These are phyloP conservation scores for Alternaria incomplexa DNA, from an alignment of 2,329 filamentous ascomycete genomes.

Conservation along the genomic window DNA sequence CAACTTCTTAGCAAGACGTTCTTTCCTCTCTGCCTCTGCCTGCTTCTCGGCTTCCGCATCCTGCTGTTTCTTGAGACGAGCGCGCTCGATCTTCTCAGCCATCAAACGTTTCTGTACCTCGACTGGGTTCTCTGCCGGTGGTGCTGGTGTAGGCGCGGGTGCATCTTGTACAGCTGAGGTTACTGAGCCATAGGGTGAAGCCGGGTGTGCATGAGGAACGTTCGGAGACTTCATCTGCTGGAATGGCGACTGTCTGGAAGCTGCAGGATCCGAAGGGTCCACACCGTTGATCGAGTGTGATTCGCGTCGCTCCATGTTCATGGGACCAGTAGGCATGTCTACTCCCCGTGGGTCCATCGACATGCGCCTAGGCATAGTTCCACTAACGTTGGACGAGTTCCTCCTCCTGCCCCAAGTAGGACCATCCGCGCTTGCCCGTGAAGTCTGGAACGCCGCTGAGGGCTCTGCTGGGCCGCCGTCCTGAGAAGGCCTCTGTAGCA, in stretches of 20 bases:
- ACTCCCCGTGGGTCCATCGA: conserved; percentile 59
- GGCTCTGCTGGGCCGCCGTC: conserved; percentile 76
- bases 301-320: conserved; percentile 38
- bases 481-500: conserved; percentile 75
- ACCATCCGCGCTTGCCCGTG: conserved; percentile 69
- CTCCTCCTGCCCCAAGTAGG: conserved; percentile 74
- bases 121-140: conserved; percentile 65
- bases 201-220: conserved; percentile 39
- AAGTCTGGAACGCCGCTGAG: conserved; percentile 84
- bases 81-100: conserved; percentile 72
- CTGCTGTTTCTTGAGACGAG: conserved; percentile 69
- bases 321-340: conserved; percentile 35
- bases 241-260: conserved; percentile 29
- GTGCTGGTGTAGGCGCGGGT: conserved; percentile 37
- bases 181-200: conserved; percentile 44
- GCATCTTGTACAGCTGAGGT: conserved; percentile 32
- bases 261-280: conserved; percentile 28
- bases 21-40: conserved; percentile 74
- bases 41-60: conserved; percentile 64
- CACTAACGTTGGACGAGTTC: conserved; percentile 90
- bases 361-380: conserved; percentile 74
- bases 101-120: conserved; percentile 72
- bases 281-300: conserved; percentile 39
- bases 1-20: conserved; percentile 74
- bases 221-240: conserved; percentile 40